Evolutionary conservation across 805 yeast species (phyloP), one percentile per base, ranked within the genome.

Genomic region (Cyberlindnera saturnus): DNA sequence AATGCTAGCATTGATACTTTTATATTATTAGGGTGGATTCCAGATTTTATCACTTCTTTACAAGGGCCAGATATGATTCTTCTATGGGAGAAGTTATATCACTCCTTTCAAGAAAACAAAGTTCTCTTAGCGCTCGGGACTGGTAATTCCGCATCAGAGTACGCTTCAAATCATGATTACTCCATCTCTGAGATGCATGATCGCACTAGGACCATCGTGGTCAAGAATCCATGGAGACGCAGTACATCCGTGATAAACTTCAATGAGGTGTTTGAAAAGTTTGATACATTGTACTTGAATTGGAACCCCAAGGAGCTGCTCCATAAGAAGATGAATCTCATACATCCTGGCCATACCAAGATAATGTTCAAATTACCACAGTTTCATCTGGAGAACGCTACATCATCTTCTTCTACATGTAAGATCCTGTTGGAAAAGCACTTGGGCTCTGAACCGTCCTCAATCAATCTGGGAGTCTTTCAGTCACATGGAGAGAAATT

Each of bases 1-100:
- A 86, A 88, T 57, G 77, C 86, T 55, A 83, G 84, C 3, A 65
- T 72, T 13, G 96, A 86, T 54, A 73, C 85, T 0, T 86, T 65
- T 52, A 61, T 78, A 34, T 50, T 89, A 3, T 69, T 80, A 2
- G 88, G 90, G 1, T 88, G 85, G 81, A 58, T 82, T 6, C 96
- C 96, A 0, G 89, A 86, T 45, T 71, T 70, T 41, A 46, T 65
- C 3, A 47, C 59, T 3, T 50, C 66, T 1, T 57, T 65, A 1
- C 57, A 67, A 8, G 54, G 65, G 8, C 59, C 73, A 5, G 57
- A 63, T 11, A 46, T 61, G 38, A 49, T 55, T 1, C 46, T 48
- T 0, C 49, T 72, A 1, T 66, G 80, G 71, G 43, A 60, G 20
- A 35, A 45, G 45, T 13, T 77, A 44, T 44, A 49, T 42, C 40